Base-by-base conservation (phyloP, 768 basidiomycete genomes). In the Calvatia gigantea region DNA sequence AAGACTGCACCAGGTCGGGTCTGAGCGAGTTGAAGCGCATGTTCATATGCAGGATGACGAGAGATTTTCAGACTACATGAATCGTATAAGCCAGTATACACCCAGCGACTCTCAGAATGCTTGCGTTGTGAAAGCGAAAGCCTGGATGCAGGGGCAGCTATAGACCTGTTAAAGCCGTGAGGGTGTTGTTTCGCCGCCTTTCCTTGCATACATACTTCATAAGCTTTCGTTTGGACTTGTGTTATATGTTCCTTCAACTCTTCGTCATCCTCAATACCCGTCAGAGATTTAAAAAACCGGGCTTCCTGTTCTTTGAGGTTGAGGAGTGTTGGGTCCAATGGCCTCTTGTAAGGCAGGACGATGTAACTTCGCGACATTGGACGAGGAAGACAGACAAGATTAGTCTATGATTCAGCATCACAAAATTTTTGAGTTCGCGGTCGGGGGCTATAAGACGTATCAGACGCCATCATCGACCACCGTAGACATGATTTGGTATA, bases 171-270 rank as follows among this genome's bases (percentile, higher is more conserved):
- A 21, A 21, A 6, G n/a, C n/a, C n/a, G n/a, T n/a, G n/a, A n/a
- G n/a, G n/a, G n/a, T n/a, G n/a, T n/a, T n/a, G n/a, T n/a, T n/a
- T n/a, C n/a, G n/a, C n/a, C n/a, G n/a, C n/a, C n/a, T n/a, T n/a
- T n/a, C n/a, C n/a, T n/a, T n/a, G n/a, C n/a, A n/a, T n/a, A 54
- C 21, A 15, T 45, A 45, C 52, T 39, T 62, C 38, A 54, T 68
- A 71, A 2, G 77, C 77, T 47, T 71, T 71, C 44, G 58, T 59
- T 55, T 76, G 75, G 5, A 75, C 69, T 0, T 53, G 54, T 2
- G 74, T 31, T n/a, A 78, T 70, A 60, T 78, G 77, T 8, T 69
- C 54, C 61, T 70, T 76, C 50, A 78, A 61, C 29, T 68, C 67
- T 4, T 67, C 60, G 2, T 74, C 69, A 51, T 75, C 70, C 6